phyloP scores from a whole-genome alignment of 2,329 filamentous ascomycete species.

The Diplodia sapinea region DNA sequence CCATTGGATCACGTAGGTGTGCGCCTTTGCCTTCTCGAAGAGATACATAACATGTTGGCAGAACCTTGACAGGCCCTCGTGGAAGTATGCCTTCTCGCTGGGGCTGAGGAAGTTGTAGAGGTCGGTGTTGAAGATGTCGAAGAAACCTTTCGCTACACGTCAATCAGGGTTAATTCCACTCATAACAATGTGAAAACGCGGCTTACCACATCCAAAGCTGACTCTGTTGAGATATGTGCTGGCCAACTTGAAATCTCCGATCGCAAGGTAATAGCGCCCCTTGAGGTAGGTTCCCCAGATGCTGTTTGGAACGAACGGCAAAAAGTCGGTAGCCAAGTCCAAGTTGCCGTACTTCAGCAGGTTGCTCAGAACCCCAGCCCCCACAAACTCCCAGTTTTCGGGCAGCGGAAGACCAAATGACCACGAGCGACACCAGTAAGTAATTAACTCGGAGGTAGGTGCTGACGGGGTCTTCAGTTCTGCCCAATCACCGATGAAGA shows the following conservation, averaged over 20 bases:
- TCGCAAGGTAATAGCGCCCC: constrained; percentile 76
- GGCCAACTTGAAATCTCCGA: constrained; percentile 75
- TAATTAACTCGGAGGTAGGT: constrained; percentile 45
- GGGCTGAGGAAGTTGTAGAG: constrained; percentile 72
- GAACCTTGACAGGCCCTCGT: constrained; percentile 80
- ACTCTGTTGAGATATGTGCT: constrained; percentile 80
- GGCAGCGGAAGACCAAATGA: constrained; percentile 39
- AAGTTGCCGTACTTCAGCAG: constrained; percentile 52
- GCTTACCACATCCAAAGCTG: constrained; percentile 79
- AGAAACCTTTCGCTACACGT: constrained; percentile 42
- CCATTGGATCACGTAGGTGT: constrained; percentile 84
- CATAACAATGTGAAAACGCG: constrained; percentile 35
- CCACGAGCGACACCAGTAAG: constrained; percentile 56
- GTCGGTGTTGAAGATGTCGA: constrained; percentile 47
- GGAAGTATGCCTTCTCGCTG: constrained; percentile 70
- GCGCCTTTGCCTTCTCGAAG: constrained; percentile 77
- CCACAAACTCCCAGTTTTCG: constrained; percentile 43
- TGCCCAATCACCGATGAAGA: constrained; percentile 47
- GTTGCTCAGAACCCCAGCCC: constrained; percentile 51
- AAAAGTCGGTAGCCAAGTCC: constrained; percentile 65
- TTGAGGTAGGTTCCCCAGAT: constrained; percentile 77
- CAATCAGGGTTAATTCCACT: constrained; percentile 35
- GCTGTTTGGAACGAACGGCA: constrained; percentile 66
- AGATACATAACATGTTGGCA: constrained; percentile 84
- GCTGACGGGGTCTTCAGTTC: constrained; percentile 42